Evolutionary conservation across 805 yeast genomes (phyloP).

Genomic region (Starmerella tilneyi): DNA sequence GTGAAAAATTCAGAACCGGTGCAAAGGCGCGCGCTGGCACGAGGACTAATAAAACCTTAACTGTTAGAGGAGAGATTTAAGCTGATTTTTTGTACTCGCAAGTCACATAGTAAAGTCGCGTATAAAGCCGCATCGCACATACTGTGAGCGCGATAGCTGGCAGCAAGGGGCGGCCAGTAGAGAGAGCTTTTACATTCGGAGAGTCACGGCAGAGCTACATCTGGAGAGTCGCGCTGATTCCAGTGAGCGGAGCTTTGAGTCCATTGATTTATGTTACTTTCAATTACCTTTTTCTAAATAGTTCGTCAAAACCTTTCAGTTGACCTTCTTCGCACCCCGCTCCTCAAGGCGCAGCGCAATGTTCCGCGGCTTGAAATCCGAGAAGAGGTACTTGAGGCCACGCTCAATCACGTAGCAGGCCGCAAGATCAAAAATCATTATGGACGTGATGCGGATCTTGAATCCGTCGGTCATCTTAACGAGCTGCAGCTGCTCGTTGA

Average conservation of each 20-base stretch:
- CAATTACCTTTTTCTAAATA: neutral
- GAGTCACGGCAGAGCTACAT: no score
- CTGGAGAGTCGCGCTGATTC: no score
- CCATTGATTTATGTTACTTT: no score
- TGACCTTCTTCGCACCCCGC: constrained; percentile 22
- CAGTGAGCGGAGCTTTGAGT: no score
- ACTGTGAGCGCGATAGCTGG: no score
- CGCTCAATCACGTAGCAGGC: constrained; percentile 70
- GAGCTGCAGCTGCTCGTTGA: constrained; percentile 83
- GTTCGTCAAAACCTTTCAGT: neutral
- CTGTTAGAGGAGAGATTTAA: neutral
- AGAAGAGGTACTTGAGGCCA: constrained; percentile 70
- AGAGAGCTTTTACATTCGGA: no score
- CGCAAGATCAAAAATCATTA: constrained; percentile 65
- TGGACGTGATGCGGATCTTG: constrained; percentile 63
- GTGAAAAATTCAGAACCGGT: neutral
- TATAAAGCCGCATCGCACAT: no score
- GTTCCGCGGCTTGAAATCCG: constrained; percentile 87
- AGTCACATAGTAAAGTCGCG: no score
- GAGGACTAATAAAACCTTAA: neutral
- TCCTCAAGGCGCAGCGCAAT: constrained; percentile 47
- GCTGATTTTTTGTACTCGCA: no score
- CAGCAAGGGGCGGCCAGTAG: no score
- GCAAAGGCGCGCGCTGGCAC: neutral
- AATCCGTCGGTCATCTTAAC: constrained; percentile 72